A percentile compares a stretch with the other conserved stretches of the same genome.
phyloP scores from a whole-genome alignment of 2,329 filamentous ascomycete genomes.

The Venturia carpophila region DNA sequence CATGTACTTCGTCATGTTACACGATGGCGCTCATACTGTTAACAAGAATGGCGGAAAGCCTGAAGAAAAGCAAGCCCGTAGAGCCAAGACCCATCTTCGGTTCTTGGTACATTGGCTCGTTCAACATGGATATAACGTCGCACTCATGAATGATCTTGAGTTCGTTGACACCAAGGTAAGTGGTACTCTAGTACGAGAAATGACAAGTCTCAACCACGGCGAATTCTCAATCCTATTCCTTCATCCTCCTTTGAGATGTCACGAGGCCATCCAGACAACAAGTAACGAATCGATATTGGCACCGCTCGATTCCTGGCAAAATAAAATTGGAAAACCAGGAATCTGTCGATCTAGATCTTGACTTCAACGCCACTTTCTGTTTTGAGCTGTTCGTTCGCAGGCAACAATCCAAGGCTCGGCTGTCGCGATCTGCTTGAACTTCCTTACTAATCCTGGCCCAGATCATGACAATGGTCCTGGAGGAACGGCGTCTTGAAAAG shows the following conservation, averaged over 20 bases:
- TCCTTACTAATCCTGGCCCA: conserved; percentile 20
- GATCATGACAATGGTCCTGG: conserved; percentile 44
- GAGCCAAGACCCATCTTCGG: conserved; percentile 30
- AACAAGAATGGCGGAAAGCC: neutral
- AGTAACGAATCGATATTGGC: conserved; percentile 18
- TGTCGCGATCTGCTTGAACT: neutral
- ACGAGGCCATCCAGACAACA: too few relatives aligned
- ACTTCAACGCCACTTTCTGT: neutral
- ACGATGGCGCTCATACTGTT: conserved; percentile 16
- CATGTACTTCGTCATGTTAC: conserved; percentile 58
- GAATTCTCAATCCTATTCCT: neutral
- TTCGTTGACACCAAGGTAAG: conserved; percentile 56
- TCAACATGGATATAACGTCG: conserved; percentile 50
- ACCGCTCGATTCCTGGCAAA: neutral
- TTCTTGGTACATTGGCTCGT: conserved; percentile 50
- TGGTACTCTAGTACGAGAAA: conserved; percentile 10
- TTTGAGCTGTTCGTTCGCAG: neutral
- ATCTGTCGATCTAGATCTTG: neutral
- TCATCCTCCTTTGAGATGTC: too few relatives aligned
- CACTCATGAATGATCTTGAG: conserved; percentile 55
- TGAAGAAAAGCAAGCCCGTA: conserved; percentile 5
- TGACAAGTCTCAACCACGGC: neutral
- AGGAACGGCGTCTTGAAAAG: conserved; percentile 22
- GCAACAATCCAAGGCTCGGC: neutral
- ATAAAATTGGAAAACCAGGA: neutral